Conservation (phyloP, 139 green algal species). For the Micractinium sp. region DNA sequence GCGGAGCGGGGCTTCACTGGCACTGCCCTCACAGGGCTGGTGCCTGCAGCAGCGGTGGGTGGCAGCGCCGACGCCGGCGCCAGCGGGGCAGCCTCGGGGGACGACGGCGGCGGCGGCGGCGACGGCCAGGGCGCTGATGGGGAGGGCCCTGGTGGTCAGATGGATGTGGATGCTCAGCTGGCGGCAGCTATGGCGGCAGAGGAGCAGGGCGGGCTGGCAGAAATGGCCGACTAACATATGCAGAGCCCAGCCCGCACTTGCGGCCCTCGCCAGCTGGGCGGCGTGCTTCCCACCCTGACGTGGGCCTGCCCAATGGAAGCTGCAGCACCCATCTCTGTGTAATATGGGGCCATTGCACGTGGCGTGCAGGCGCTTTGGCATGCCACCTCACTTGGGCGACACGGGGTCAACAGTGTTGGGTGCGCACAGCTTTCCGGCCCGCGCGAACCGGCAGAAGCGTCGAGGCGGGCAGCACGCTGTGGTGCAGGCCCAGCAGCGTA, state of each 20-base stretch:
- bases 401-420: too few relatives aligned
- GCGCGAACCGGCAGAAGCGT: too few relatives aligned
- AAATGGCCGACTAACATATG: background rate
- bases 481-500: too few relatives aligned
- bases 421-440: too few relatives aligned
- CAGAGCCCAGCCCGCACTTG: background rate
- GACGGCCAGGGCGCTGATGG: background rate
- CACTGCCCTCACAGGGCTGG: conserved; percentile 49
- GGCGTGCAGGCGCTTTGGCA: too few relatives aligned
- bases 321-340: too few relatives aligned
- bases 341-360: too few relatives aligned
- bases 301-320: too few relatives aligned
- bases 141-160: background rate
- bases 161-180: conserved; percentile 22
- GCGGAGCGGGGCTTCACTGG: conserved; percentile 45
- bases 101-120: background rate
- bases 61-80: background rate
- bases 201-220: background rate
- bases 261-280: too few relatives aligned
- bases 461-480: too few relatives aligned
- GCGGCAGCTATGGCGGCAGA: conserved; percentile 4
- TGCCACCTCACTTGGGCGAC: too few relatives aligned
- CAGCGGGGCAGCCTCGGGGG: background rate
- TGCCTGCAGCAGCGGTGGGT: background rate
- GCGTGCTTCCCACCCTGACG: too few relatives aligned